These are phyloP conservation scores for Diplodia seriata DNA, from an alignment of 2,329 filamentous ascomycete genomes.

Conservation along the genomic window DNA sequence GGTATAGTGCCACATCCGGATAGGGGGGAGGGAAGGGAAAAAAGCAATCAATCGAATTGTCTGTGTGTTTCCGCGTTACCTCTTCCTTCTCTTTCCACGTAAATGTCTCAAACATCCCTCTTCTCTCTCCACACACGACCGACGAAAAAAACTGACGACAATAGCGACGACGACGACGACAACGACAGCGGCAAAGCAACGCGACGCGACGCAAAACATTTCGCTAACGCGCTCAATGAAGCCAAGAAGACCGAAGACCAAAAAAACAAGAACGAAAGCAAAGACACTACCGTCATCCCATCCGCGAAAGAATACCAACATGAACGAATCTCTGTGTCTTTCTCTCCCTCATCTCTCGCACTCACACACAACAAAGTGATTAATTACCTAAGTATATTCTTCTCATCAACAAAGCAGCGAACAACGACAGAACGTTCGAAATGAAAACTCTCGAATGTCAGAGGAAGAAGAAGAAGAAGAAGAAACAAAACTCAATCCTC, in stretches of 20 bases:
- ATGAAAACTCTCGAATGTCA: neutral
- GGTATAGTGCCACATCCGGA: neutral
- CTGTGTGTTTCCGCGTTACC: neutral
- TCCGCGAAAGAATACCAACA: neutral
- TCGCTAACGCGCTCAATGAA: neutral
- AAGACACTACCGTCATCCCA: neutral
- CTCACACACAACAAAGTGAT: neutral
- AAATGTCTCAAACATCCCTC: neutral
- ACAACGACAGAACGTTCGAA: neutral
- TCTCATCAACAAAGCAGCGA: too few relatives aligned
- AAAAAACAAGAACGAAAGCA: neutral
- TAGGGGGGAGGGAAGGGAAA: neutral
- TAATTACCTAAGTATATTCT: slow-evolving; percentile 1
- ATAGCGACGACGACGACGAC: neutral
- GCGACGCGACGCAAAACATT: neutral
- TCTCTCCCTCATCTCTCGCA: neutral
- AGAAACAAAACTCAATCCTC: neutral
- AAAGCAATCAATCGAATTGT: neutral
- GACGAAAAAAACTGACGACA: neutral
- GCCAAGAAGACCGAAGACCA: neutral
- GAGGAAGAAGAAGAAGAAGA: neutral
- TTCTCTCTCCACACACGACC: neutral
- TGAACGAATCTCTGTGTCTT: neutral
- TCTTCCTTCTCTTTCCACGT: neutral
- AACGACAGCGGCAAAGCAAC: neutral